A percentile compares a stretch with the other conserved stretches of the same genome.
phyloP scores from a whole-genome alignment of 2,329 filamentous ascomycete genomes.

The Sporothrix curviconia region DNA sequence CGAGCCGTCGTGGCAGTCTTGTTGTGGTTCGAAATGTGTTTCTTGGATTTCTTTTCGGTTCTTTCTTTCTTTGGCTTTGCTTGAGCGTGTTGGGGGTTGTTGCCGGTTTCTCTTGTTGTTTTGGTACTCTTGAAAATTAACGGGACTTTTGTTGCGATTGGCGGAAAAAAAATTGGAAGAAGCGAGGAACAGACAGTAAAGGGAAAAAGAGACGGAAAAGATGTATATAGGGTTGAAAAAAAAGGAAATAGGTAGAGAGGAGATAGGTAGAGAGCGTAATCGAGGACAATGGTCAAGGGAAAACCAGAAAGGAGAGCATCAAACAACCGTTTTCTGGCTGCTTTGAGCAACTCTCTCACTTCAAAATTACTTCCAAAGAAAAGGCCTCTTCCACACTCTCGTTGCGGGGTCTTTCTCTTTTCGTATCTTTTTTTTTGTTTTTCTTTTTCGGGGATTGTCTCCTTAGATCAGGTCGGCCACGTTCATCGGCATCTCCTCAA shows the following conservation, averaged over 20 bases:
- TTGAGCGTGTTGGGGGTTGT: not conserved
- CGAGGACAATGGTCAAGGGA: not conserved
- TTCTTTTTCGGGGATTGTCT: too few species aligned
- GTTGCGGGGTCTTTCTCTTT: not conserved
- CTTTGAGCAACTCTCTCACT: not conserved
- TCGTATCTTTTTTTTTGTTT: not conserved
- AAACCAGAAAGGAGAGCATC: not conserved
- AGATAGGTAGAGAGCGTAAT: not conserved
- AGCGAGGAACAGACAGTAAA: not conserved
- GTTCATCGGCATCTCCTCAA: constrained; percentile 99
- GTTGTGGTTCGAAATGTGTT: not conserved
- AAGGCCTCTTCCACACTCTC: not conserved
- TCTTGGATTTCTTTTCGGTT: not conserved
- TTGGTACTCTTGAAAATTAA: constrained; percentile 9
- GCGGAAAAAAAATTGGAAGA: not conserved
- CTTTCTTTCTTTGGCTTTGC: not conserved
- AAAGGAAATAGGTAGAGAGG: not conserved
- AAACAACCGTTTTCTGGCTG: constrained; percentile 1
- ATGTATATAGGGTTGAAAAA: not conserved
- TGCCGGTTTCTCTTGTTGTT: not conserved
- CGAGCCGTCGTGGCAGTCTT: constrained; percentile 4
- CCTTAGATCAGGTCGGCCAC: constrained; percentile 67
- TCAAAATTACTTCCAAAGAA: not conserved
- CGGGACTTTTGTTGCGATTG: constrained; percentile 4
- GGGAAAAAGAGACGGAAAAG: too few species aligned